Percentiles rank a stretch among this genome's conserved stretches.
phyloP scores from a whole-genome alignment of 2,329 filamentous ascomycete genomes.

The Epichloe brachyelytri region DNA sequence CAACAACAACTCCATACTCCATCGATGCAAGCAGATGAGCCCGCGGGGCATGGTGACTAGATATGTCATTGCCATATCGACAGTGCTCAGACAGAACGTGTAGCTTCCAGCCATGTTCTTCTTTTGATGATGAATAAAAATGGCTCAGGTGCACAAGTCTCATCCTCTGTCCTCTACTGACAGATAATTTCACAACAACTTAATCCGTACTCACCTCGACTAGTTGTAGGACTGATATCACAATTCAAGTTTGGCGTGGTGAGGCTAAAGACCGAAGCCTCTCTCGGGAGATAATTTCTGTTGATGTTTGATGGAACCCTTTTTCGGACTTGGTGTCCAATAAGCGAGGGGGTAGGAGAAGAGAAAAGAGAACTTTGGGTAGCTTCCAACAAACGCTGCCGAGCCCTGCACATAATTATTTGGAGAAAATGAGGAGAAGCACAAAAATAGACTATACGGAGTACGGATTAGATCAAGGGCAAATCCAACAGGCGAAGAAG shows the following conservation, averaged over 20 bases:
- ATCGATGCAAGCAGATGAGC: not conserved
- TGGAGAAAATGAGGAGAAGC: not conserved
- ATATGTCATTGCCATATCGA: not conserved
- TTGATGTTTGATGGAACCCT: not conserved
- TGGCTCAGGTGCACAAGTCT: not conserved
- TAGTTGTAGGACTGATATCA: not conserved
- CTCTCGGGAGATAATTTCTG: not conserved
- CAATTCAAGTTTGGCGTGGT: not conserved
- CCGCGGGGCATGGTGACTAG: not conserved
- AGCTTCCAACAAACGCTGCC: not conserved
- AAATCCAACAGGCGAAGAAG: slow-evolving; percentile 1
- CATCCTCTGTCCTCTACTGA: not conserved
- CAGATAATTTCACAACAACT: not conserved
- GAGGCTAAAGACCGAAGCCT: not conserved
- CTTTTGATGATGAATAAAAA: not conserved
- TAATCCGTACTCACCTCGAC: not conserved
- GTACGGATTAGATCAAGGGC: not conserved
- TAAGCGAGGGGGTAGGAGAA: too few relatives aligned
- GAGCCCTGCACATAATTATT: not conserved
- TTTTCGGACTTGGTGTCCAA: not conserved
- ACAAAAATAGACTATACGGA: slow-evolving; percentile 1
- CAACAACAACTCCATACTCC: too few relatives aligned
- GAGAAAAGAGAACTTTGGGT: not conserved
- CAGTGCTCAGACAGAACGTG: not conserved
- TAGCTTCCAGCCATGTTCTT: not conserved